Percentiles rank a stretch among this genome's conserved stretches.
Conservation (phyloP, 2,329 filamentous ascomycete species). For the Trichoderma sp. region DNA sequence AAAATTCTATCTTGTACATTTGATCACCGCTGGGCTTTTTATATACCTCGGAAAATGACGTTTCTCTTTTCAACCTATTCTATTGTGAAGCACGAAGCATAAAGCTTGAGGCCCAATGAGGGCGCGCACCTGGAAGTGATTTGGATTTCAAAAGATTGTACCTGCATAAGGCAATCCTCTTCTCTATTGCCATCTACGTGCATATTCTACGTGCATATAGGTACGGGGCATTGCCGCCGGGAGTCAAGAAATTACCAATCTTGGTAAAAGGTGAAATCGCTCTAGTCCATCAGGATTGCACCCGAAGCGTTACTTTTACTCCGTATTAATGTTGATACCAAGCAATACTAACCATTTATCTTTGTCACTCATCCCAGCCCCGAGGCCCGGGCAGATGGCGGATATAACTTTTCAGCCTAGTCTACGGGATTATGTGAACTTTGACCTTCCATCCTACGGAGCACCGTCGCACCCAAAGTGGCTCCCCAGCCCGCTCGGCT, state of each 20-base stretch:
- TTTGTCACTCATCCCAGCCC: background rate
- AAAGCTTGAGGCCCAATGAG: background rate
- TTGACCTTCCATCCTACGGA: background rate
- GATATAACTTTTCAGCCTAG: background rate
- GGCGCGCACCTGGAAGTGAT: background rate
- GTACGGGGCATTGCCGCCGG: background rate
- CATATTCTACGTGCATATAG: background rate
- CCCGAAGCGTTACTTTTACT: background rate
- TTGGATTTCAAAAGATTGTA: background rate
- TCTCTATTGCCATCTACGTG: background rate
- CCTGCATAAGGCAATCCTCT: background rate
- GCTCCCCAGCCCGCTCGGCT: background rate
- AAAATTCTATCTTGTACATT: slow-evolving; percentile 21
- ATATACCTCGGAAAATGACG: slow-evolving; percentile 15
- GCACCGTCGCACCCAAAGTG: background rate
- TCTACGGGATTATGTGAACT: background rate
- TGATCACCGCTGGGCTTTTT: slow-evolving; percentile 18
- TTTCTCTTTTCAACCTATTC: background rate
- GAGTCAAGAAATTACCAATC: background rate
- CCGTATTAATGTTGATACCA: background rate
- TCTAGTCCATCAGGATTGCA: background rate
- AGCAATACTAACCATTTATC: background rate
- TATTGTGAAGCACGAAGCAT: background rate
- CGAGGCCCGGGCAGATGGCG: background rate
- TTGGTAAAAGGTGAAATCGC: background rate